Base-by-base conservation (phyloP, 1,284 basidiomycete species). In the Boletus semigastroideus region DNA sequence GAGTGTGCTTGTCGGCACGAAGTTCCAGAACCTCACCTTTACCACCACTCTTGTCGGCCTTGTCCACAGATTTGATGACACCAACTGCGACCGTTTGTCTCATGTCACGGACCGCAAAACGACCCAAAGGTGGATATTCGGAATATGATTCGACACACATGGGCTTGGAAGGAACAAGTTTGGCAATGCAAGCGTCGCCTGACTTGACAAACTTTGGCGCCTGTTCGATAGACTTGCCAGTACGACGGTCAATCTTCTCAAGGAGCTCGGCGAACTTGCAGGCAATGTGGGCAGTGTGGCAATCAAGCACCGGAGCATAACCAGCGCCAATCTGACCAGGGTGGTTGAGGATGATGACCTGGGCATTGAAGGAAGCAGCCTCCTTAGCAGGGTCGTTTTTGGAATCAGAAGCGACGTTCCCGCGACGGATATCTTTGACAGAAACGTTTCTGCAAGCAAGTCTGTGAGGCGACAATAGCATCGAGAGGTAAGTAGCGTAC, bases 321-420 rank as follows among this genome's bases (percentile, higher is more conserved):
- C 94, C 94, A 67, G 92, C 92, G 78, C 93, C 91, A 73, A 99
- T 98, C 78, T 99, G 97, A 83, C 97, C 97, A 58, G 97, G 97
- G 89, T 99, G 97, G 86, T 99, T 99, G 76, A 99, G 91, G 74
- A 99, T 93, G 74, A 99, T 99, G 81, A 99, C 97, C 85, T 99
- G 96, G 63, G 96, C 96, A 77, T 90, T 96, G 93, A 99, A 99
- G 56, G 95, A 98, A 61, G 93, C 94, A 65, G 97, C 94, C 82
- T 98, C 96, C 87, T 94, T 95, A 63, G 97, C 93, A 69, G 96
- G 97, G 83, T 98, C 94, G 80, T 97, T 97, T 93, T 99, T 99
- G 67, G 94, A 94, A 88, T 99, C 97, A 61, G 93, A 96, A 70
- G 90, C 92, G 68, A 99, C 96, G 80, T 99, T 98, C 62, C 96